Evolutionary conservation across 352 stramenopile species (phyloP), one percentile per base, ranked within the genome.

Genomic region (Pythium utonaiense): DNA sequence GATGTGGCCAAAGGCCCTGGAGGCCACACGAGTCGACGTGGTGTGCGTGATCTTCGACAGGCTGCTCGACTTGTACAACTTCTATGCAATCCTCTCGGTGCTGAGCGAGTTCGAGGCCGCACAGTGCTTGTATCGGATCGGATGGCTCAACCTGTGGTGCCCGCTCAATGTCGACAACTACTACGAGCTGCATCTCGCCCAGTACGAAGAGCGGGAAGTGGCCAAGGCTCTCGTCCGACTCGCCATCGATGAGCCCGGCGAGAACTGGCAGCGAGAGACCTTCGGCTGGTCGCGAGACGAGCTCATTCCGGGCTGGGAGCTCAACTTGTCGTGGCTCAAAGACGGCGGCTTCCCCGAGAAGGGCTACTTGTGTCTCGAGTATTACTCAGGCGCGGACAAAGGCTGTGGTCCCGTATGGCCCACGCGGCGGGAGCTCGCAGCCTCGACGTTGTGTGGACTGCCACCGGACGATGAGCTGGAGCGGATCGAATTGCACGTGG

Each of bases 301-400:
- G 64, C 73, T 80, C 31, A 86, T 93, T 24, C 83, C 83, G 0
- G 83, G 83, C 19, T 93, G 83, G 83, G 78, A 91, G 56, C 80
- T 93, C 56, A 91, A 91, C 41, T 66, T 85, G 48, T 88, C 78
- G 51, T 93, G 83, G 83, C 72, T 90, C 41, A 89, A 88, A 60
- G 83, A 93, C 59, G 77, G 81, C 22, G 80, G 78, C 1, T 90
- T 91, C 53, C 79, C 81, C 4, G 79, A 93, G 42, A 91, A 90
- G 73, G 83, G 83, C 10, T 87, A 77, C 57, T 54, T 92, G 33
- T 83, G 69, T 30, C 71, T 92, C 31, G 76, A 88, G 57, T 92
- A 92, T 41, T 92, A 91, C 63, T 92, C 83, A 7, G 83, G 83
- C 1, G 78, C 77, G 0, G 83, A 92, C 57, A 83, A 83, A 24